These are phyloP conservation scores for Bonia amplexicaulis DNA, from an alignment of 176 grass and related monocot genomes.

Conservation along the genomic window DNA sequence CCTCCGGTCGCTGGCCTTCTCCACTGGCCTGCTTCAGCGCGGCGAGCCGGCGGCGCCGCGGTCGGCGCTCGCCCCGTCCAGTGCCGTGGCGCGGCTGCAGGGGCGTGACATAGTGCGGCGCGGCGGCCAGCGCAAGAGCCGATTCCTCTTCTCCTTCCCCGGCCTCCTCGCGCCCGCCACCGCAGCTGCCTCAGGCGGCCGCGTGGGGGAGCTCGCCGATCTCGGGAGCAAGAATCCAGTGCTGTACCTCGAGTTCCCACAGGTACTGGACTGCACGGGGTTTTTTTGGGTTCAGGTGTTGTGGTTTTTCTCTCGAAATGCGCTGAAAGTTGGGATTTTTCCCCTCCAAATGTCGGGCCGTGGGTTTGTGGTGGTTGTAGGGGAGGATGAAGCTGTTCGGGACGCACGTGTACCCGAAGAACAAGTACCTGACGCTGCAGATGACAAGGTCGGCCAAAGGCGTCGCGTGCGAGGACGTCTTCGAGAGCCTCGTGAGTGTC, in stretches of 20 bases:
- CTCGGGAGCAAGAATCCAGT: constrained; percentile 80
- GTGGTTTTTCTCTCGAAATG: neutral
- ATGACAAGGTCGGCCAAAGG: constrained; percentile 78
- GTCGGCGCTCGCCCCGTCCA: constrained; percentile 43
- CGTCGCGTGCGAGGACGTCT: constrained; percentile 79
- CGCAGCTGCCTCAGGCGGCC: constrained; percentile 35
- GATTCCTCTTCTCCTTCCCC: constrained; percentile 91
- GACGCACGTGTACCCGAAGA: constrained; percentile 94
- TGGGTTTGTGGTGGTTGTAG: constrained; percentile 24
- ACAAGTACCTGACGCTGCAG: constrained; percentile 95
- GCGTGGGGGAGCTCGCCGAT: constrained; percentile 78
- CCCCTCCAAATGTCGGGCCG: neutral
- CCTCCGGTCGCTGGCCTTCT: constrained; percentile 63
- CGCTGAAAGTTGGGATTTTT: neutral
- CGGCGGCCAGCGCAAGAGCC: constrained; percentile 66
- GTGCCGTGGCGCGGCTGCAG: constrained; percentile 56
- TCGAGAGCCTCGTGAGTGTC: constrained; percentile 75
- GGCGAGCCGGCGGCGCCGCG: constrained; percentile 33
- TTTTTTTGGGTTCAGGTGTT: neutral
- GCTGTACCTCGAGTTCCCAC: constrained; percentile 84
- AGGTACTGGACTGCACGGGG: constrained; percentile 12
- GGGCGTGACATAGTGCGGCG: constrained; percentile 83
- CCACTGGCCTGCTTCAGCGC: constrained; percentile 57
- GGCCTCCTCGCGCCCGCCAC: constrained; percentile 70
- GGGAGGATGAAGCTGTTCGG: constrained; percentile 94